Conservation (phyloP, 2,329 filamentous ascomycete species). For the Meredithiella fracta region DNA sequence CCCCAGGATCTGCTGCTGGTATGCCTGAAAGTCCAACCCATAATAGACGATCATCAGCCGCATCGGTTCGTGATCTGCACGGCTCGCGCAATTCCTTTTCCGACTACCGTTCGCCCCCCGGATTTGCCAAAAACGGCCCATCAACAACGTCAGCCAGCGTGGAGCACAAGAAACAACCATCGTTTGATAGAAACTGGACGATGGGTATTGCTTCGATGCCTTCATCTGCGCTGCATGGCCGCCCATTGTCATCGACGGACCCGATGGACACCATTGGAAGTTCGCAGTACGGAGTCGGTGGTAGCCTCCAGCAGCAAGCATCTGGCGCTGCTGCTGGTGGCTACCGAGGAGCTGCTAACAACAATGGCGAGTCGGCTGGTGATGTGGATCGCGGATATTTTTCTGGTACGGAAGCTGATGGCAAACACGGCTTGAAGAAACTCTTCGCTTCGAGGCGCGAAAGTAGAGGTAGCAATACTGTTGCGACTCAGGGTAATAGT, state of each 20-base stretch:
- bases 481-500: constrained; percentile 31
- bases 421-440: constrained; percentile 46
- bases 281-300: constrained; percentile 17
- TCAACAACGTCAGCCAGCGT: constrained; percentile 19
- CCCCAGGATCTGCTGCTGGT: constrained; percentile 14
- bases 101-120: constrained; percentile 46
- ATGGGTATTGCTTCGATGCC: constrained; percentile 33
- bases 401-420: constrained; percentile 71
- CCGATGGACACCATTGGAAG: constrained; percentile 25
- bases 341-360: constrained; percentile 17
- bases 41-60: constrained; percentile 53
- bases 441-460: constrained; percentile 63
- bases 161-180: constrained; percentile 47
- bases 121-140: constrained; percentile 55
- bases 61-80: constrained; percentile 65
- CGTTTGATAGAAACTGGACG: constrained; percentile 56
- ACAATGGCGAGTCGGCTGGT: constrained; percentile 29
- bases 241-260: constrained; percentile 38
- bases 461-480: constrained; percentile 29
- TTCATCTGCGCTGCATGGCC: not conserved
- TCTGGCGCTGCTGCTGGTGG: not conserved
- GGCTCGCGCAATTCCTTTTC: constrained; percentile 42
- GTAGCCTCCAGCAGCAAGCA: constrained; percentile 16
- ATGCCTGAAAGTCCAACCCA: constrained; percentile 30
- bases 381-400: constrained; percentile 85